A percentile compares a stretch with the other conserved stretches of the same genome.
Evolutionary conservation across 2,329 filamentous ascomycete species (phyloP).

Genomic region (Venturia nashicola): DNA sequence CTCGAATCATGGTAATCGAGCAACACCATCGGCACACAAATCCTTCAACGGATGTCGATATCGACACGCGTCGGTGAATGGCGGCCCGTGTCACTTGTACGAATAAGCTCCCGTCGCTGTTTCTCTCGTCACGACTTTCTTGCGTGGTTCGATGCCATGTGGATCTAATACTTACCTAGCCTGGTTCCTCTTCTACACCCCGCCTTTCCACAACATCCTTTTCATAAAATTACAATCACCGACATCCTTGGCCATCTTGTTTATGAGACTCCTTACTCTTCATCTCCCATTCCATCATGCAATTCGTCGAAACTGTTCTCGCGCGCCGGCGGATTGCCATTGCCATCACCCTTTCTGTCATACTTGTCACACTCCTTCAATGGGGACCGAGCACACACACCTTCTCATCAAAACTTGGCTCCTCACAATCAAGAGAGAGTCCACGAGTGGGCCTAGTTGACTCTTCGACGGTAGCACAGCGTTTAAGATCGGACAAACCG

Average conservation of each 20-base stretch:
- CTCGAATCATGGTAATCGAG: background rate
- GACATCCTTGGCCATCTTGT: background rate
- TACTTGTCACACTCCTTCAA: background rate
- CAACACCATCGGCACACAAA: background rate
- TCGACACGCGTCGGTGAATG: background rate
- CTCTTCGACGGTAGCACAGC: background rate
- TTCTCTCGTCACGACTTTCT: background rate
- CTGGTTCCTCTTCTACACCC: background rate
- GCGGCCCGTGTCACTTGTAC: background rate
- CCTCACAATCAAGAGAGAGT: background rate
- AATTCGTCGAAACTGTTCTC: background rate
- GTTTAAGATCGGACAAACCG: slow-evolving; percentile 14
- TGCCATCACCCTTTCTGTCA: background rate
- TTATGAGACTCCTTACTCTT: background rate
- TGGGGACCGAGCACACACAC: background rate
- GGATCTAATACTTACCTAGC: background rate
- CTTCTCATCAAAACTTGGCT: background rate
- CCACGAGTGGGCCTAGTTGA: background rate
- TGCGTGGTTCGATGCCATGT: background rate
- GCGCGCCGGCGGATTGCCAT: background rate
- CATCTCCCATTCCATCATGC: background rate
- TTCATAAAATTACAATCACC: background rate
- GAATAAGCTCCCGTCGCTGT: background rate
- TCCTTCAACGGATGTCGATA: background rate
- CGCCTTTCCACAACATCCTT: background rate